These are phyloP conservation scores for Ochromonas danica DNA, from an alignment of 108 stramenopile species.

Conservation along the genomic window DNA sequence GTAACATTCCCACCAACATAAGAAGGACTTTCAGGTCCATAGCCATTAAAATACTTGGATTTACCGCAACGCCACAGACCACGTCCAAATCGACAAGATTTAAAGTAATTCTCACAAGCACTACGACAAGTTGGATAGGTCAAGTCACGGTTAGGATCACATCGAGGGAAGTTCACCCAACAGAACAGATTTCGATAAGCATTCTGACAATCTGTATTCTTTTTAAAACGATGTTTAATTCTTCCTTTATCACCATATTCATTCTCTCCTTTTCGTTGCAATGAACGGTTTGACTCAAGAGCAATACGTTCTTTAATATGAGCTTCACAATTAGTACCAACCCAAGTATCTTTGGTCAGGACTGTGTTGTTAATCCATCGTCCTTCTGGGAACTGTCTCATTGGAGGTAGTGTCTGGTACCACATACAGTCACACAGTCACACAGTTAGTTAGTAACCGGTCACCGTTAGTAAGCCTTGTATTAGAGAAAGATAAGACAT, in stretches of 20 bases:
- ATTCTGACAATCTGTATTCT: constrained; percentile 53
- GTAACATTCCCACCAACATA: constrained; percentile 28
- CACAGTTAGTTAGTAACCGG: too few relatives aligned
- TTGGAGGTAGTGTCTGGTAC: constrained; percentile 44
- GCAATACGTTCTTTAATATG: constrained; percentile 38
- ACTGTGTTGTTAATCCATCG: constrained; percentile 55
- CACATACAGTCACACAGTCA: neutral
- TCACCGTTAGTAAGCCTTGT: neutral
- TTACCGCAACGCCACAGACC: constrained; percentile 56
- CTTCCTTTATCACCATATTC: constrained; percentile 49
- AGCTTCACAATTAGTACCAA: constrained; percentile 35
- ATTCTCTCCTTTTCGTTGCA: constrained; percentile 41
- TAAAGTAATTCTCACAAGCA: constrained; percentile 63
- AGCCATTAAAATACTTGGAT: constrained; percentile 54
- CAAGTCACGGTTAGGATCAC: constrained; percentile 41
- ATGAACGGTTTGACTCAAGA: constrained; percentile 41
- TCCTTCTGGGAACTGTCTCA: constrained; percentile 45
- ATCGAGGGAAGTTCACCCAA: constrained; percentile 62
- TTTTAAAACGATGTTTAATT: constrained; percentile 48
- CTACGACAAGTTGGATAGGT: constrained; percentile 49
- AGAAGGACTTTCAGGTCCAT: constrained; percentile 51
- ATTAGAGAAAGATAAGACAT: neutral
- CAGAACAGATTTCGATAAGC: constrained; percentile 58
- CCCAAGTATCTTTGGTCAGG: constrained; percentile 53
- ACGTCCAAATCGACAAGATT: constrained; percentile 48